These are phyloP conservation scores for Trichoderma sp. DNA, from an alignment of 2,329 filamentous ascomycete genomes.

Conservation along the genomic window DNA sequence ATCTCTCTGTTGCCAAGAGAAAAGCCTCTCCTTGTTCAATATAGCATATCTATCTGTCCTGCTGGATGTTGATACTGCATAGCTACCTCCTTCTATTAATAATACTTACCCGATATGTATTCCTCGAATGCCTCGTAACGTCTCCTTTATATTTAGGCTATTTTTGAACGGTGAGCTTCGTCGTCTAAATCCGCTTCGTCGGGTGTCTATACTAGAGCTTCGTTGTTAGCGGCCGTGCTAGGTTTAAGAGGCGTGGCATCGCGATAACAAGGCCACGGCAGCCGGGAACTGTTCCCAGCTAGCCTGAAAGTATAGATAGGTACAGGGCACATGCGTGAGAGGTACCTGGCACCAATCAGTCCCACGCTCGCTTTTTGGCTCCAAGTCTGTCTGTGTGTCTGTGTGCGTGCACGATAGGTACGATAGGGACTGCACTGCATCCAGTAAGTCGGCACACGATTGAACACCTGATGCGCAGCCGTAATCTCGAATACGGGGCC, in stretches of 20 bases:
- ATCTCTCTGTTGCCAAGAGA: neutral
- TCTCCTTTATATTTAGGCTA: neutral
- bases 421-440: neutral
- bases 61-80: neutral
- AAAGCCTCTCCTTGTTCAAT: neutral
- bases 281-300: neutral
- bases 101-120: neutral
- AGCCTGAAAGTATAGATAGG: neutral
- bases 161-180: neutral
- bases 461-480: neutral
- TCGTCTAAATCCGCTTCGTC: neutral
- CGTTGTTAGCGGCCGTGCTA: slow-evolving; percentile 15
- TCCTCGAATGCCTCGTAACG: neutral
- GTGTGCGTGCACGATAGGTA: no score
- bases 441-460: slow-evolving; percentile 7
- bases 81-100: neutral
- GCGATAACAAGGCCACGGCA: slow-evolving; percentile 1
- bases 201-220: neutral
- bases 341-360: neutral
- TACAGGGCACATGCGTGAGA: neutral
- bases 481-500: neutral
- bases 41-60: neutral
- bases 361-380: neutral
- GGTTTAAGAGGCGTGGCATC: neutral
- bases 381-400: neutral